Evolutionary conservation across 306 rosid species (phyloP), one percentile per base, ranked within the genome.

Genomic region (Pterocarpus macrocarpus): DNA sequence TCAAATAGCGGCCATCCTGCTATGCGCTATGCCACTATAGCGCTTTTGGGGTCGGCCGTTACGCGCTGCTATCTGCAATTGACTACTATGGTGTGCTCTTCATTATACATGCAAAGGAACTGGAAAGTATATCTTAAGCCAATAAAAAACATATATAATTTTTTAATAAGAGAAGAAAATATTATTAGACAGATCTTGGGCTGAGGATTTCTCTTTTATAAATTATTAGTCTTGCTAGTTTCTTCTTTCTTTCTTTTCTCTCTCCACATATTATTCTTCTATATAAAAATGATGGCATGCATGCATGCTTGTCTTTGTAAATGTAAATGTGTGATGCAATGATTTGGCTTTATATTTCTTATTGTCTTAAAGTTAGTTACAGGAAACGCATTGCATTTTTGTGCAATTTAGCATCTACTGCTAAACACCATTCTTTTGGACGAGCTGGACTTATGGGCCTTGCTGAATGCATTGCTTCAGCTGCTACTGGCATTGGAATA

Each of bases 401-500:
- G 91, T 83, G 79, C 82, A 86, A 91, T 70, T 87, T 95, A 81
- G 95, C 97, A 69, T 89, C 94, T 32, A 71, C 88, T 64, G 90
- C 97, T 33, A 91, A 86, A 85, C 85, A 74, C 80, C 88, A 87
- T 63, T 86, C 99, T 76, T 88, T 89, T 84, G 88, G 99, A 76
- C 89, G 99, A 81, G 94, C 89, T 89, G 99, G 99, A 78, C 86
- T 95, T 86, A 88, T 90, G 90, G 86, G 92, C 80, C 94, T 95
- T 83, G 92, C 91, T 76, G 92, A 93, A 89, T 95, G 99, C 90
- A 87, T 92, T 83, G 89, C 91, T 80, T 90, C 94, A 69, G 97
- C 91, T 84, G 92, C 98, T 82, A 5, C 64, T 75, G 73, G 81
- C 77, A 84, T 81, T 81, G 67, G 80, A 81, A 79, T 58, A 32